Evolutionary conservation across 1,139 yeast species (phyloP), one percentile per base, ranked within the genome.

Genomic region (Keqinozyma sinolaborantium): DNA sequence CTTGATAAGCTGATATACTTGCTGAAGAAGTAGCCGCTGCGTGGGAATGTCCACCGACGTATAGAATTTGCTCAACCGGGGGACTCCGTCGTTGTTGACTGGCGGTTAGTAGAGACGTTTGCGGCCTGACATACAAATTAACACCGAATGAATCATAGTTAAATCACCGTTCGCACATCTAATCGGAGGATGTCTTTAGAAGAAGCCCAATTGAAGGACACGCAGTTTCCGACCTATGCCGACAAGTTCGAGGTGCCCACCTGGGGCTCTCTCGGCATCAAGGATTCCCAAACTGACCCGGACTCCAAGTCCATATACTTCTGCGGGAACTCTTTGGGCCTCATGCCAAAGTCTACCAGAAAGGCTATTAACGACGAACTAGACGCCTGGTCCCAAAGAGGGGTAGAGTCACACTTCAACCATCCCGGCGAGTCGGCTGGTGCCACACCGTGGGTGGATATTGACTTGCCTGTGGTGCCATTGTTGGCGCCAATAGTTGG

Each of bases 1-100:
- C 21, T 80, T 74, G 20, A 87, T 78, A 27, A 85, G 67, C 36
- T 76, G 82, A 55, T 79, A 78, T 1, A 86, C 87, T 47, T 87
- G 95, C 40, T 79, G 79, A 18, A 87, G 68, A 11, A 87, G 69
- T 23, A 79, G 64, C 38, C 81, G 73, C 48, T 87, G 95, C 3
- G 92, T 83, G 31, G 77, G 76, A 15, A 84, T 70, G 43, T 83
- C 92, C 7, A 92, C 86, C 2, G 95, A 95, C 0, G 97, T 86
- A 56, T 94, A 92, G 62, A 92, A 94, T 56, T 88, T 88, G 63
- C 85, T 79, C 33, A 92, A 65, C 34, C 99, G 73, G 1, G 98
- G 97, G 33, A 86, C 74, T n/a, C 97, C 95, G 48, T 83, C 83
- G 46, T 84, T 88, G 59, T 90, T 90, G 58, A 90, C 94, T 80